phyloP scores from a whole-genome alignment of 1,284 basidiomycete species.

The Bondarzewia mesenterica region DNA sequence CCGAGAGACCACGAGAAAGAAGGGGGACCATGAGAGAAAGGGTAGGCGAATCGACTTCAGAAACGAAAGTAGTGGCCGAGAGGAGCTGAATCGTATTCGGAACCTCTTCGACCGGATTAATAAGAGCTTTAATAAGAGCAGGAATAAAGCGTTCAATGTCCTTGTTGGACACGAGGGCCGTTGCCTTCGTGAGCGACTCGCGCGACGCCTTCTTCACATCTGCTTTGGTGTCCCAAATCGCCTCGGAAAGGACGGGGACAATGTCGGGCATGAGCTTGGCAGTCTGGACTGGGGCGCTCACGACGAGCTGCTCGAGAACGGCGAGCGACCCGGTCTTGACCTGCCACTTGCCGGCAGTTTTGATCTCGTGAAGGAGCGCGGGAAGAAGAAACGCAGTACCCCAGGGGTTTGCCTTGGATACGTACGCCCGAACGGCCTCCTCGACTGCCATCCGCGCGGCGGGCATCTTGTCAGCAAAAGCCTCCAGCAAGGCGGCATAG shows the following conservation, averaged over 20 bases:
- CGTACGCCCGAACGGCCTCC: conserved; percentile 77
- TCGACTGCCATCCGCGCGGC: conserved; percentile 79
- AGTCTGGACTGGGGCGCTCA: conserved; percentile 78
- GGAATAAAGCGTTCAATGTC: conserved; percentile 99
- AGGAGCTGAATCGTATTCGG: conserved; percentile 94
- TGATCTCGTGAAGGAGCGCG: conserved; percentile 88
- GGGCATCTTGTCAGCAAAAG: conserved; percentile 90
- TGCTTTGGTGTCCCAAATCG: conserved; percentile 99
- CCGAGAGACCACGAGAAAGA: conserved; percentile 89
- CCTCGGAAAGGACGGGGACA: conserved; percentile 91
- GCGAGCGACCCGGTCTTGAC: conserved; percentile 88
- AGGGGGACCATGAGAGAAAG: conserved; percentile 99
- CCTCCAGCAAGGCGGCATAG: conserved; percentile 82
- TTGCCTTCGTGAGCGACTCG: conserved; percentile 88
- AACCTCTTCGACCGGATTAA: conserved; percentile 99
- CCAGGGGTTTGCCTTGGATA: conserved; percentile 87
- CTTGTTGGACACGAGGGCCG: conserved; percentile 96
- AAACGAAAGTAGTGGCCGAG: conserved; percentile 99
- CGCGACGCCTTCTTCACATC: conserved; percentile 99
- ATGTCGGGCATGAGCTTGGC: conserved; percentile 93
- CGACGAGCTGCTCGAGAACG: conserved; percentile 88
- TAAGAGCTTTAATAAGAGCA: conserved; percentile 93
- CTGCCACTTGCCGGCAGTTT: conserved; percentile 98
- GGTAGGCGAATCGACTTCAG: conserved; percentile 98
- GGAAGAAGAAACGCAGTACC: conserved; percentile 82